Evolutionary conservation across 495 filamentous ascomycete genomes (phyloP), one percentile per base, ranked within the genome.

Genomic region (Penicillium chermesinum): DNA sequence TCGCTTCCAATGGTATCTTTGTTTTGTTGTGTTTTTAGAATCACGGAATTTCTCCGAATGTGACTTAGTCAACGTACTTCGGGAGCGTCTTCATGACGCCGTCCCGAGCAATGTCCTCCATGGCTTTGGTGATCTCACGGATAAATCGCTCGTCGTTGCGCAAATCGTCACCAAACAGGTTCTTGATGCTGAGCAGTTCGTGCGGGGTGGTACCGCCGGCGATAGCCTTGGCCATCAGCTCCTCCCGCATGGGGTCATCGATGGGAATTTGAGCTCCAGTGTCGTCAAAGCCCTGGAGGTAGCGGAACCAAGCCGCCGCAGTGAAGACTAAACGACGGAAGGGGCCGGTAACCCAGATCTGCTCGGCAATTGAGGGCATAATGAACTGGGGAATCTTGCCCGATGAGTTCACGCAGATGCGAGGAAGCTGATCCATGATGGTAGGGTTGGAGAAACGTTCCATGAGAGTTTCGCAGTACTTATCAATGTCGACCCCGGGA

Each of bases 361-460:
- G 63, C 57, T 75, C 72, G 45, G 72, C 72, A 44, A 75, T 69
- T 1, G 70, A 70, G 7, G 72, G 72, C 70, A 75, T 74, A 51
- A 74, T 74, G 51, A 75, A 75, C 54, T 75, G 72, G 0, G 72
- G 72, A 43, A 75, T 66, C 64, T 75, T 75, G 61, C 72, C 71
- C 7, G 72, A 72, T 14, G 63, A 71, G 46, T 72, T 72, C 45
- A 73, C 61, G 30, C 67, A 69, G 54, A 75, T 61, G 19, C 72
- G 70, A 18, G 70, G 69, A 38, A 75, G 53, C 55, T 75, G 72
- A 44, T 75, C 72, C 64, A 62, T 68, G 50, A 75, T 74, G 13
- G 71, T 72, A 1, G 72, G 68, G 68, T 75, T 75, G 50, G 66
- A 66, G 67, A 75, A 75, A 35, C 72, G 72, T 50, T 68, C 70